Base-by-base conservation (phyloP, 306 rosid genomes). In the Alnus rubra region DNA sequence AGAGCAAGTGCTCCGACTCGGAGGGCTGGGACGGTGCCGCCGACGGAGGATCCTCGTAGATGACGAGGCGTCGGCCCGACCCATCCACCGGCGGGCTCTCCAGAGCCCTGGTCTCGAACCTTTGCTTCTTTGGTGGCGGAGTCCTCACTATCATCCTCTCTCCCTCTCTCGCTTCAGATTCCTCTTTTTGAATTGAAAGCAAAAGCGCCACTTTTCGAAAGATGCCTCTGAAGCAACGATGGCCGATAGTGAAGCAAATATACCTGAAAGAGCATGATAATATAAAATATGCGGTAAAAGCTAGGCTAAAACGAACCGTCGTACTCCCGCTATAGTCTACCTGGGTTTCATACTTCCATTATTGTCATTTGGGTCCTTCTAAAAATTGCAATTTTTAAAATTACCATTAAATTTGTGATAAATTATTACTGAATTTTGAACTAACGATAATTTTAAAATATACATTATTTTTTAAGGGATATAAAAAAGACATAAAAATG, bases 71-170 rank as follows among this genome's bases (percentile, higher is more conserved):
- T 2, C 42, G 79, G 12, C 81, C 84, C 45, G 77, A 77, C 23
- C 73, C 84, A 18, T 63, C 39, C 8, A 18, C 74, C 58, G 74
- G 68, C 49, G 82, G 63, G 79, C 78, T 58, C 19, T 70, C 84
- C 7, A 81, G 55, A 15, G 49, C 78, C 78, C 55, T 49, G 28
- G 48, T 54, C 11, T 85, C 90, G 71, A 82, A 82, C 5, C 98
- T 95, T 33, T 84, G 89, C 90, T 85, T 91, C 92, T 94, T 94
- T 42, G 88, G 56, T 1, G 88, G 93, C 42, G 97, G 98, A 82
- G 97, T 92, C 82, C 97, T 80, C 45, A 88, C 58, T 0, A 92
- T 91, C 97, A 94, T 94, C 81, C 42, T 87, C 83, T 49, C 42
- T 54, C 52, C 49, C 73, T 35, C 65, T 71, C 62, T 16, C 56